Evolutionary conservation across 2,329 filamentous ascomycete species (phyloP), one percentile per base, ranked within the genome.

Genomic region (Eurotiales sp.): DNA sequence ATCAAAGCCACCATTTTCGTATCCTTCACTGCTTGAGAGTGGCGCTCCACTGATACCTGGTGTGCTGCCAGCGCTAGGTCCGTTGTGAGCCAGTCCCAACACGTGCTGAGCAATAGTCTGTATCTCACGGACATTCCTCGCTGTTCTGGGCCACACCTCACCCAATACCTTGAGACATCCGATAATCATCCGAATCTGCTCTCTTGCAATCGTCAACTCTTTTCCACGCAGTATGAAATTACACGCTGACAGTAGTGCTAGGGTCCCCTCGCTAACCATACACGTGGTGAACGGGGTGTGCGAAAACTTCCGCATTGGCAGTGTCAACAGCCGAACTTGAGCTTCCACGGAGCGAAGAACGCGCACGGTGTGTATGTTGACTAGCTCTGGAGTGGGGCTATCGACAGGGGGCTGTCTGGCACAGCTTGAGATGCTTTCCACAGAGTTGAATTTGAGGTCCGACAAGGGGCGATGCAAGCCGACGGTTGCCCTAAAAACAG

Each of bases 141-240:
- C 61, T 4, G 63, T 65, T 27, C 66, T 58, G 0, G 70, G 64
- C 72, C 72, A 74, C 2, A 70, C n/a, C 6, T 64, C 60, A 1
- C 62, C 71, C 41, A 74, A 32, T 3, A 59, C 55, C 54, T 65
- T 68, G 8, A 74, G 60, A 50, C 66, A 74, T 0, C 72, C 72
- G n/a, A 75, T 68, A 4, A 57, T 69, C 60, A 74, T 63, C 4
- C 71, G 66, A 19, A 75, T 71, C 55, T 75, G 72, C 21, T 70
- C 64, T 51, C 72, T 60, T n/a, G 70, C 70, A 1, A 69, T 60
- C 1, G 61, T 56, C 4, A 73, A 55, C 14, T 70, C 60, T 22
- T 59, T 58, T 0, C 63, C 66, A 7, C 58, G 59, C n/a, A 73
- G 53, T 6, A 69, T 45, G 46, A 61, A 68, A 12, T 60, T 64